Conservation (phyloP, 805 yeast species). For the Barnettozyma sucrosica region DNA sequence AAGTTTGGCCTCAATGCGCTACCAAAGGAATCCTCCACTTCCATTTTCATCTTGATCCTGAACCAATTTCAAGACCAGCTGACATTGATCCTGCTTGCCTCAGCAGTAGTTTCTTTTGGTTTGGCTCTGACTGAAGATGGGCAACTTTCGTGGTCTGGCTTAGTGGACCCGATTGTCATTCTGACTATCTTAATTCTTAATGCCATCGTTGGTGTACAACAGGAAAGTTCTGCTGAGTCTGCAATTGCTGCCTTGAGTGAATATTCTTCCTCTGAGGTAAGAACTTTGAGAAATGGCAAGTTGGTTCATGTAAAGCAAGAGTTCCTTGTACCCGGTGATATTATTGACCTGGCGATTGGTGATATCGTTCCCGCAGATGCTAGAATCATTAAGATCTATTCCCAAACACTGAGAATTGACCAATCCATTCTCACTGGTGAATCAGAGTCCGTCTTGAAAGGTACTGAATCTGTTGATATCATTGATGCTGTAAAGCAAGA, state of each 20-base stretch:
- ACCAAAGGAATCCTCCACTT: slow-evolving; percentile 33
- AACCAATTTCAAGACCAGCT: slow-evolving; percentile 33
- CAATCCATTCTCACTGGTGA: slow-evolving; percentile 47
- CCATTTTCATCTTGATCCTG: slow-evolving; percentile 30
- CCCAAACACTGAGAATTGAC: slow-evolving; percentile 39
- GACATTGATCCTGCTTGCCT: slow-evolving; percentile 29
- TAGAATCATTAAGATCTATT: slow-evolving; percentile 32
- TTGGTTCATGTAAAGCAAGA: slow-evolving; percentile 37
- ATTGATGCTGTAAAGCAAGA: slow-evolving; percentile 33
- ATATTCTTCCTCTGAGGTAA: slow-evolving; percentile 42
- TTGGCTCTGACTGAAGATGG: slow-evolving; percentile 27
- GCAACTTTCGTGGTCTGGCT: slow-evolving; percentile 27
- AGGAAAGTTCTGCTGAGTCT: slow-evolving; percentile 44
- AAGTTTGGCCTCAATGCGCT: slow-evolving; percentile 25
- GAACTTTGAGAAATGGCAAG: slow-evolving; percentile 39
- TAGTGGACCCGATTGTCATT: slow-evolving; percentile 38
- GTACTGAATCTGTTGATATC: slow-evolving; percentile 23
- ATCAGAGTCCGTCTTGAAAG: slow-evolving; percentile 35
- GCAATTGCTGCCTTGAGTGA: slow-evolving; percentile 45
- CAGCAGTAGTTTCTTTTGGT: slow-evolving; percentile 30
- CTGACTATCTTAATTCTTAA: slow-evolving; percentile 40
- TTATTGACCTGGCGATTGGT: slow-evolving; percentile 35
- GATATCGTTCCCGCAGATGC: slow-evolving; percentile 45
- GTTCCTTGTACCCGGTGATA: slow-evolving; percentile 41
- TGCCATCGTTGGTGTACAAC: slow-evolving; percentile 44